Base-by-base conservation (phyloP, 2,329 filamentous ascomycete species). In the Berkeleyomyces basicola region DNA sequence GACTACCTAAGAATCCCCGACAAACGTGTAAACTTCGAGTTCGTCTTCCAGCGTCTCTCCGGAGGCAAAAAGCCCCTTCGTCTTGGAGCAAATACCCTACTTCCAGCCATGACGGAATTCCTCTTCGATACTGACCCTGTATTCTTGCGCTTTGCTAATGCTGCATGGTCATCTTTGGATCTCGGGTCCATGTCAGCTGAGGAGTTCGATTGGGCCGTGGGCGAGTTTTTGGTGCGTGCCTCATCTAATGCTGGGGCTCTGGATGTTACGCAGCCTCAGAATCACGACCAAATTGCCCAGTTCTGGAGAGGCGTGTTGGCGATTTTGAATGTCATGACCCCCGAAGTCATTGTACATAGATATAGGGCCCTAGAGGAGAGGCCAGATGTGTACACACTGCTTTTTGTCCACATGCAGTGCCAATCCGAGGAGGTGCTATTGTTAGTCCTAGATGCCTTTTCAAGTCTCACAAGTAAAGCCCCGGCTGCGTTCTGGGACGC, bases 191-290 rank as follows among this genome's bases (percentile, higher is more conserved):
- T 95, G 59, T 83, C 85, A 0, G 77, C 80, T 7, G 79, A 83
- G 43, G 87, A 93, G 67, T 97, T 96, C 70, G 88, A 96, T 51
- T 95, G 88, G 86, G 88, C 88, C 9, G 83, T 96, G 47, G 84
- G 85, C 66, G 85, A 88, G 65, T 84, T 85, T 42, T 77, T 97
- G 16, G 75, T 84, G 44, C 77, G 80, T 62, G 84, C 84, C 6
- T 83, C 96, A 64, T 75, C 79, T 59, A 77, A 80, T 37, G 83
- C 86, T 1, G 80, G 81, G 49, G 70, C 68, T 64, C 79, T 77
- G 62, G 80, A 80, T 53, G 63, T 70, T 16, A 62, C 66, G 1
- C 67, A 70, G 16, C 67, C 69, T 1, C 68, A 73, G 60, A 69
- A 73, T 55, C 69, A 70, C 70, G 65, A 72, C 65, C 67, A 78